These are phyloP conservation scores for Penicillium janthinellum DNA, from an alignment of 2,329 filamentous ascomycete genomes.

Conservation along the genomic window DNA sequence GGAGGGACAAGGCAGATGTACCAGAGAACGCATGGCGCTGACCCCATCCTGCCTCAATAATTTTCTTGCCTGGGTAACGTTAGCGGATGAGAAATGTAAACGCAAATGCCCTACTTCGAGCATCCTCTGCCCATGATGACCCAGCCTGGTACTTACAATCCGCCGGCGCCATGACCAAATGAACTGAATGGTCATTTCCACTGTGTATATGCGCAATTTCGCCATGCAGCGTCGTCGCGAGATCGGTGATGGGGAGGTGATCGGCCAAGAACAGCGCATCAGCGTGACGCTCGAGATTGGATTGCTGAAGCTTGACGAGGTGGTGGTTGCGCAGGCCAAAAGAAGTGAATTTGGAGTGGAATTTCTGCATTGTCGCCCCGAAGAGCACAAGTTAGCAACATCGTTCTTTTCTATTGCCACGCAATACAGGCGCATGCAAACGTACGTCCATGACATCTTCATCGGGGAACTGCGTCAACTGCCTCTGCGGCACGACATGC, in stretches of 20 bases:
- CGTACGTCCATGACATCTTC: constrained; percentile 30
- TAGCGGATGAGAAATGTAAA: not conserved
- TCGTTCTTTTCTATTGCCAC: not conserved
- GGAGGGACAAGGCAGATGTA: constrained; percentile 67
- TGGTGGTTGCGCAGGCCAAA: constrained; percentile 31
- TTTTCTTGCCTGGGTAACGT: constrained; percentile 51
- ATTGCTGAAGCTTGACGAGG: constrained; percentile 30
- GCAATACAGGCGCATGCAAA: not conserved
- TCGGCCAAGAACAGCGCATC: constrained; percentile 32
- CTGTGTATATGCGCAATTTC: constrained; percentile 81
- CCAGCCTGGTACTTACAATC: constrained; percentile 56
- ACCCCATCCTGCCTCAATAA: constrained; percentile 77
- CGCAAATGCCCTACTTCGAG: no score
- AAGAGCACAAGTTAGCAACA: not conserved
- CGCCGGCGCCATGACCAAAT: constrained; percentile 75
- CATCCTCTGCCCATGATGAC: not conserved
- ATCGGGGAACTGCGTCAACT: constrained; percentile 29
- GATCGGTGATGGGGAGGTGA: constrained; percentile 19
- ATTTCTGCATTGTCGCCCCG: constrained; percentile 22
- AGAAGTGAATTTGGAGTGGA: constrained; percentile 23
- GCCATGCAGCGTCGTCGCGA: constrained; percentile 51
- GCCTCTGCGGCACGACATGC: constrained; percentile 35
- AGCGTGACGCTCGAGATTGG: constrained; percentile 28
- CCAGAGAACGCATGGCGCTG: constrained; percentile 59
- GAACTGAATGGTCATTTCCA: constrained; percentile 69